These are phyloP conservation scores for Oryza officinalis DNA, from an alignment of 176 grass and related monocot species.

Conservation along the genomic window DNA sequence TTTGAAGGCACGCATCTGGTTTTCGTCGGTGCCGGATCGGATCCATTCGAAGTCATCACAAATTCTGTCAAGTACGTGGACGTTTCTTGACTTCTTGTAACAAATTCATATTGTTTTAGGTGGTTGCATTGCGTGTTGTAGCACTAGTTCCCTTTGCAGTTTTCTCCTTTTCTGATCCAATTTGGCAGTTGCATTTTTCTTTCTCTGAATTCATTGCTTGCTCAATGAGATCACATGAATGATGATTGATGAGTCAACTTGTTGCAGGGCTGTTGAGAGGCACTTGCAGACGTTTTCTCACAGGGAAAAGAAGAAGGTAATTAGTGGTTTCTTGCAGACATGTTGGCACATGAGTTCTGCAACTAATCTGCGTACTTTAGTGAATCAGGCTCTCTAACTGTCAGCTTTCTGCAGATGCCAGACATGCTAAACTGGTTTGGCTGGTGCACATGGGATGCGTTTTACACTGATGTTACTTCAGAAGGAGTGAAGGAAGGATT, in stretches of 20 bases:
- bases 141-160: not conserved
- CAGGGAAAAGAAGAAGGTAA: slow-evolving; percentile 76
- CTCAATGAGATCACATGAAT: slow-evolving; percentile 15
- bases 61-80: slow-evolving; percentile 69
- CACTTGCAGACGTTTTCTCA: slow-evolving; percentile 78
- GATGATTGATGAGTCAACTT: slow-evolving; percentile 17
- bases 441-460: slow-evolving; percentile 97
- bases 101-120: slow-evolving; percentile 15
- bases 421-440: slow-evolving; percentile 91
- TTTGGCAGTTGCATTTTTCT: not conserved
- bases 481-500: slow-evolving; percentile 71
- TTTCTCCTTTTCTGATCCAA: not conserved
- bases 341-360: slow-evolving; percentile 4
- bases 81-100: not conserved
- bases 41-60: slow-evolving; percentile 80
- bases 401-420: slow-evolving; percentile 56
- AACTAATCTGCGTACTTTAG: slow-evolving; percentile 13
- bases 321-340: slow-evolving; percentile 15
- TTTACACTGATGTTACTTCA: slow-evolving; percentile 73
- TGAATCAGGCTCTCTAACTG: slow-evolving; percentile 23
- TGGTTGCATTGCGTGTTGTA: not conserved
- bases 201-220: slow-evolving; percentile 19
- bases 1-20: slow-evolving; percentile 80
- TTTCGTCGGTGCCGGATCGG: slow-evolving; percentile 61
- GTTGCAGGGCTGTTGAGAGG: slow-evolving; percentile 68